Evolutionary conservation across 306 rosid species (phyloP).

Genomic region (Arachis stenosperma): DNA sequence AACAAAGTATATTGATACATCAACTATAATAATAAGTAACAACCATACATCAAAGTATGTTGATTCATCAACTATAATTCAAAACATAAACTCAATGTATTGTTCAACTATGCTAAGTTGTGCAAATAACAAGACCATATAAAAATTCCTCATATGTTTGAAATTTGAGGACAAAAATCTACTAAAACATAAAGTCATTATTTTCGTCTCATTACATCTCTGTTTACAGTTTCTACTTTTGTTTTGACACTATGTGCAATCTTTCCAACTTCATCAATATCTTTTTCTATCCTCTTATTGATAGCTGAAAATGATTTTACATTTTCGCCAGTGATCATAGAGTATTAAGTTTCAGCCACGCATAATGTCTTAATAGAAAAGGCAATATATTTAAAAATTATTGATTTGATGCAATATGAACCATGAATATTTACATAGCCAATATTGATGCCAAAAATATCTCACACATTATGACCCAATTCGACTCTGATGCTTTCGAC

Average conservation of each 20-base stretch:
- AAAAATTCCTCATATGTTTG: not conserved
- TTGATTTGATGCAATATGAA: no score
- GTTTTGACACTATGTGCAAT: no score
- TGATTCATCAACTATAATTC: no score
- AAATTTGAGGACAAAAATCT: conserved; percentile 27
- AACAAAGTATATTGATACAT: no score
- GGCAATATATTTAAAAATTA: not conserved
- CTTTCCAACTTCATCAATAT: no score
- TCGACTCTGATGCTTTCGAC: conserved; percentile 22
- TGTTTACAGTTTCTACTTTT: no score
- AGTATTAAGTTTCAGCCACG: conserved; percentile 19
- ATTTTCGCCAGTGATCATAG: not conserved
- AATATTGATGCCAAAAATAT: not conserved
- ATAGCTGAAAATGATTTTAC: no score
- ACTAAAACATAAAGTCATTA: conserved; percentile 26
- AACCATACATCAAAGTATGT: no score
- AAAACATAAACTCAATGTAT: no score
- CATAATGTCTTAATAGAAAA: not conserved
- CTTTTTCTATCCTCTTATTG: no score
- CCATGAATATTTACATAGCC: no score
- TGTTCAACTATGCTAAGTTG: conserved; percentile 46
- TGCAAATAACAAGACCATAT: conserved; percentile 45
- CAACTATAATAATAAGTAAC: no score
- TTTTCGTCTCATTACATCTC: conserved; percentile 43
- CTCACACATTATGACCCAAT: not conserved